Base-by-base conservation (phyloP, 2,329 filamentous ascomycete species). In the Neofusicoccum laricinum region DNA sequence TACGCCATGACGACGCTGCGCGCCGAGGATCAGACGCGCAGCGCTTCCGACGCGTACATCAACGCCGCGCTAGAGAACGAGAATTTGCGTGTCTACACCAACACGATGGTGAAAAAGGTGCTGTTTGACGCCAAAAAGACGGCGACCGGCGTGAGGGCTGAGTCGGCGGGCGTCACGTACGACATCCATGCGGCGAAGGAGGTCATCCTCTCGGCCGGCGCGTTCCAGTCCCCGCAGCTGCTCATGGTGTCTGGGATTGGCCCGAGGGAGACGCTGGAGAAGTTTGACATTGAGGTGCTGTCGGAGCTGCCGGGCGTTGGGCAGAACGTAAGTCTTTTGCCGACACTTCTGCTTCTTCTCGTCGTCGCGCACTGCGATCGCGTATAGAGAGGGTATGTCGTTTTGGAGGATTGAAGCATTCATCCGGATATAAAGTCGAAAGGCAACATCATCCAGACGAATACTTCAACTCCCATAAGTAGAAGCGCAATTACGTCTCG, bases 141-240 rank as follows among this genome's bases (percentile, higher is more conserved):
- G 6, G 72, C 72, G 1, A 72, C 64, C 2, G 71, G 71, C 10
- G 71, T 73, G 4, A 34, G 38, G 4, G 63, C 71, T 5, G 46
- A 65, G 7, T 68, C 67, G 2, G n/a, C 41, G 4, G 67, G 67
- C 0, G 1, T 51, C 12, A 15, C 32, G 2, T 71, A 67, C 12
- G 67, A 45, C 11, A 63, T 74, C 10, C 66, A 51, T 0, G 77
- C 77, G 2, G 72, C 69, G 7, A 76, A 78, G 45, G 79, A 82
- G 66, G 76, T 81, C 19, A 79, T 82, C 25, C 62, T 82, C 0
- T 78, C 79, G 0, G 79, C 78, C 0, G 80, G 79, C 17, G 71
- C 73, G 1, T 80, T 80, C 65, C 77, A 78, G 46, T 67, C 71
- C 2, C 77, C 77, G n/a, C 76, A 79, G 49, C 69, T 79, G 0